Percentiles rank a stretch among this genome's conserved stretches.
phyloP scores from a whole-genome alignment of 768 basidiomycete genomes.

The Boletus vermiculosoides region DNA sequence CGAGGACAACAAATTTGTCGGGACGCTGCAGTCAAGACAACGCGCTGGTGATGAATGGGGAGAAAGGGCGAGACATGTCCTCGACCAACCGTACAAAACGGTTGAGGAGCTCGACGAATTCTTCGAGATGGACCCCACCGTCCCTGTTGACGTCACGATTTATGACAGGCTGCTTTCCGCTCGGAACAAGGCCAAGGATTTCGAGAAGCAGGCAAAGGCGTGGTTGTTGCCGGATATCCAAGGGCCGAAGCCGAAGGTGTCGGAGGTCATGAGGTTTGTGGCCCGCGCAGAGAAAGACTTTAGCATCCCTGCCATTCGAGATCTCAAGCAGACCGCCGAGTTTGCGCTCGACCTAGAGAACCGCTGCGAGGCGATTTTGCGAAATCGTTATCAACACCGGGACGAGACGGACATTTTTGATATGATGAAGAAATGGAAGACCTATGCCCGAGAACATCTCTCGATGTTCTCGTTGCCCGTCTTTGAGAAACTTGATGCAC shows the following conservation, averaged over 20 bases:
- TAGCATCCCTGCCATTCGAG: slow-evolving; percentile 60
- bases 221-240: slow-evolving; percentile 64
- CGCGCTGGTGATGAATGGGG: slow-evolving; percentile 78
- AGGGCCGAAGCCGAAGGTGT: slow-evolving; percentile 57
- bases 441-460: slow-evolving; percentile 69
- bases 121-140: slow-evolving; percentile 56
- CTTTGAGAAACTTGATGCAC: slow-evolving; percentile 69
- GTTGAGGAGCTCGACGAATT: slow-evolving; percentile 77
- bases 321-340: slow-evolving; percentile 68
- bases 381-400: slow-evolving; percentile 53
- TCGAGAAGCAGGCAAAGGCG: slow-evolving; percentile 71
- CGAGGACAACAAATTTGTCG: slow-evolving; percentile 61
- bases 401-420: slow-evolving; percentile 68
- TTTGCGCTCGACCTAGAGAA: slow-evolving; percentile 77
- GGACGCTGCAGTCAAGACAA: slow-evolving; percentile 61
- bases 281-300: slow-evolving; percentile 76
- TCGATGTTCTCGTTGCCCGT: slow-evolving; percentile 69
- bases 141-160: slow-evolving; percentile 69
- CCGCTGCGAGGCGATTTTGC: slow-evolving; percentile 71
- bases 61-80: slow-evolving; percentile 58
- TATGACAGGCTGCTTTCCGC: slow-evolving; percentile 64
- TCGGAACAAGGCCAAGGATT: slow-evolving; percentile 70
- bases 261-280: slow-evolving; percentile 69
- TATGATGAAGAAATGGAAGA: slow-evolving; percentile 70
- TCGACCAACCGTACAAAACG: slow-evolving; percentile 69